Evolutionary conservation across 768 basidiomycete genomes (phyloP), one percentile per base, ranked within the genome.

Genomic region (Arthromyces matolae): DNA sequence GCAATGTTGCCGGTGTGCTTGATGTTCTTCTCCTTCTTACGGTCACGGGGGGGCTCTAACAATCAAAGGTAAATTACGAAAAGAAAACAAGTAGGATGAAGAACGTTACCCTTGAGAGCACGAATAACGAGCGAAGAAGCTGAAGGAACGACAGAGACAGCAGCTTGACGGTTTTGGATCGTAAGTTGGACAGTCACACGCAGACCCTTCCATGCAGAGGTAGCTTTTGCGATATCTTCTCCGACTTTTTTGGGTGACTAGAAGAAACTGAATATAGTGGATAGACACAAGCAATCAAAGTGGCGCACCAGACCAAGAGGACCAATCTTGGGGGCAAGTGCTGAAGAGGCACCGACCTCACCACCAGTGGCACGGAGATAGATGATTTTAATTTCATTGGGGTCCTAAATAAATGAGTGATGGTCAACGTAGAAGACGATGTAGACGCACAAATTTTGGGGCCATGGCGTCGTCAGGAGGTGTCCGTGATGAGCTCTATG

Each of bases 21-120:
- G 77, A 99, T 96, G 81, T 98, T 99, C 81, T 99, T 99, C 82
- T 99, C 95, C 84, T 99, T 99, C 75, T 99, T 99, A 57, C 96
- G 87, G 76, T 99, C 96, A 63, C 96, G 92, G 59, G 93, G 93
- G 56, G 96, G 93, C 78, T 98, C 95, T 95, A 66, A 2, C 45
- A 42, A 47, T 22, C 5, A 38, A 44, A 35, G 46, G 33, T 22
- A 20, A 29, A 16, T 53, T 45, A 16, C 37, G 22, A 33, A 14
- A 7, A 8, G 27, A 22, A 56, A 34, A 34, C 43, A 50, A 9
- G 23, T 19, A 22, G 23, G 13, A 45, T 35, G 38, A n/a, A 13
- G 8, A n/a, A 70, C 77, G 55, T 52, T n/a, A 94, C 93, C 93
- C 76, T 99, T 99, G 67, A 99, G 86, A 55, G 96, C 95, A 63